Evolutionary conservation across 1,139 yeast genomes (phyloP), one percentile per base, ranked within the genome.

Genomic region (Chernovozyma sophiae-reginae): DNA sequence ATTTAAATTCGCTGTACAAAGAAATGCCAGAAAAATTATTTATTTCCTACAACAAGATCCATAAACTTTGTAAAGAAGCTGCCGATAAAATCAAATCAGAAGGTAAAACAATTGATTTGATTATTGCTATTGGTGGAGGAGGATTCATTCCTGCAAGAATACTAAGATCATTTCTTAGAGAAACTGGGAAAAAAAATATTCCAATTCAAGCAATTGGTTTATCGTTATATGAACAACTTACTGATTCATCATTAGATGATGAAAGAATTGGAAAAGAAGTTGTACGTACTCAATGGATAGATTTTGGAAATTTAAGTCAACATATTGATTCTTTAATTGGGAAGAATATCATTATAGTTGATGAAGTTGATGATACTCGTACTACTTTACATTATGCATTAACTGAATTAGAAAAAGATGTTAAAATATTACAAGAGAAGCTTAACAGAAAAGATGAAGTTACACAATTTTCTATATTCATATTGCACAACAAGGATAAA

Each of bases 81-180:
- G 79, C 82, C 3, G 65, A 56, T 25, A 46, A 56, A 17, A 51
- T 58, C 44, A 65, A 65, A 44, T 66, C 70, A 46, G 67, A 67
- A 44, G 60, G 61, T 20, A 63, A 69, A 48, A 64, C 74, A 34
- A 74, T 80, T 18, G 83, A 78, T 51, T 62, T 76, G 43, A 78
- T 79, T 49, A 74, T 79, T 40, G 81, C 82, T 41, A 79, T 79
- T 44, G 84, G 85, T 36, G 85, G 84, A 43, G 85, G 85, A 52
- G 85, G 85, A 12, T 77, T 78, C 52, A 79, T 79, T 41, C 84
- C 85, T 31, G 81, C 84, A 4, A 62, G 85, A 56, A 78, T 79
- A 42, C 62, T 79, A 45, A 68, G 85, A 59, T 72, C 84, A 3
- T 79, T 79, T 50, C 56, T 79, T 39, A 77, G 71, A 51, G 71